These are phyloP conservation scores for Zea luxurians DNA, from an alignment of 176 grass and related monocot genomes.

Conservation along the genomic window DNA sequence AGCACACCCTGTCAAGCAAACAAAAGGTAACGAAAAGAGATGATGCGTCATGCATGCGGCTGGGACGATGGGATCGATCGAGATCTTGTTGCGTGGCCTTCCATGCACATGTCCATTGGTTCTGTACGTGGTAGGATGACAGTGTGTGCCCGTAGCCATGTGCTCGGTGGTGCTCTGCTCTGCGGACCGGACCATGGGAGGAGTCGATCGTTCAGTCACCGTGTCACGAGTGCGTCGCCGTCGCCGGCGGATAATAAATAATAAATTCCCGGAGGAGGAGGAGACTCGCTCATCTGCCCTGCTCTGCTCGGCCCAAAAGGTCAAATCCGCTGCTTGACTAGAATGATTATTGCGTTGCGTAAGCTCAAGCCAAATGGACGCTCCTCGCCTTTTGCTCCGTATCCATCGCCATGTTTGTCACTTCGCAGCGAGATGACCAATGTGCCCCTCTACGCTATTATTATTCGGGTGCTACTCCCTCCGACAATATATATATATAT, in stretches of 20 bases:
- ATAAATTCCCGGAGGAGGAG: background rate
- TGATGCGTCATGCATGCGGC: background rate
- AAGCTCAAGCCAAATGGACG: conserved; percentile 42
- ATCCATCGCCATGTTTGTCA: conserved; percentile 34
- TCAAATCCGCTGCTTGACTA: conserved; percentile 32
- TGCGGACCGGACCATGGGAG: background rate
- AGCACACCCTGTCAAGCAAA: background rate
- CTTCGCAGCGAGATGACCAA: background rate
- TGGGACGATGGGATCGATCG: background rate
- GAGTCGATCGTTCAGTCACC: background rate
- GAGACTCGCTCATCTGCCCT: background rate
- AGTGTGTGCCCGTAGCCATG: background rate
- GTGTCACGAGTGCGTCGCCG: conserved; percentile 28
- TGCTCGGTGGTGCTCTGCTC: background rate
- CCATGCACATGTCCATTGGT: background rate
- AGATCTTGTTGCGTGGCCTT: conserved; percentile 7
- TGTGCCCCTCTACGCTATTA: background rate
- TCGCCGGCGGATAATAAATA: background rate
- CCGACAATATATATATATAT: too few relatives aligned
- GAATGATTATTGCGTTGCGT: background rate
- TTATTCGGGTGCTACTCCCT: too few relatives aligned
- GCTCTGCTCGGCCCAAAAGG: background rate
- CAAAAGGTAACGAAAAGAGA: background rate
- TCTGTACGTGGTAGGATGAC: background rate
- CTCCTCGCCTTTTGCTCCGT: conserved; percentile 14